Evolutionary conservation across 2,329 filamentous ascomycete species (phyloP).

Genomic region (Capronia epimyces): DNA sequence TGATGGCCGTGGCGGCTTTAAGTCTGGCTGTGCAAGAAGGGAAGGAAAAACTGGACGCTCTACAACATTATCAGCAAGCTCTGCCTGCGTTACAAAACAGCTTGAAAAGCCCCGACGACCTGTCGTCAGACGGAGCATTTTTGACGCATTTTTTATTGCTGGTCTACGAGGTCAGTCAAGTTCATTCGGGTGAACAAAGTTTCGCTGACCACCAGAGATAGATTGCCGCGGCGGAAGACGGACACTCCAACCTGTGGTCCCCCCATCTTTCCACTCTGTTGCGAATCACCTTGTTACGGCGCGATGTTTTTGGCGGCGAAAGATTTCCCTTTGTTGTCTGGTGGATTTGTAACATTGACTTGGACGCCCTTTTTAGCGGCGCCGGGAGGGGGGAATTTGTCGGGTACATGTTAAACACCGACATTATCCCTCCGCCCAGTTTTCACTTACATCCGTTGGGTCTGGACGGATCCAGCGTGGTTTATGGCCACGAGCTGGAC

Average conservation of each 20-base stretch:
- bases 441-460: constrained; percentile 37
- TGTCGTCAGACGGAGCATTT: constrained; percentile 53
- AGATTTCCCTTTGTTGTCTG: constrained; percentile 50
- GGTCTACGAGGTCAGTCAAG: constrained; percentile 48
- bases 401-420: constrained; percentile 43
- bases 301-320: constrained; percentile 42
- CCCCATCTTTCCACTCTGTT: constrained; percentile 50
- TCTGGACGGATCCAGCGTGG: constrained; percentile 34
- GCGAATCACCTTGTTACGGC: constrained; percentile 46
- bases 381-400: constrained; percentile 49
- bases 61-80: constrained; percentile 53
- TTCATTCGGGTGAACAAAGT: no score
- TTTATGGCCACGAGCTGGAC: constrained; percentile 36
- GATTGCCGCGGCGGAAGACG: constrained; percentile 45
- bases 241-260: constrained; percentile 49
- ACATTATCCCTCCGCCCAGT: constrained; percentile 43
- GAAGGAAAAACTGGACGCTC: constrained; percentile 44
- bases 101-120: constrained; percentile 44
- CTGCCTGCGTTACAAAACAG: constrained; percentile 45
- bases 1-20: constrained; percentile 54
- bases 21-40: constrained; percentile 46
- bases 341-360: constrained; percentile 51
- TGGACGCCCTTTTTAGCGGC: constrained; percentile 52
- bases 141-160: constrained; percentile 54
- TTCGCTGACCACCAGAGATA: no score